Conservation (phyloP, 164 flowering plant genomes). For the Annona cherimola region DNA sequence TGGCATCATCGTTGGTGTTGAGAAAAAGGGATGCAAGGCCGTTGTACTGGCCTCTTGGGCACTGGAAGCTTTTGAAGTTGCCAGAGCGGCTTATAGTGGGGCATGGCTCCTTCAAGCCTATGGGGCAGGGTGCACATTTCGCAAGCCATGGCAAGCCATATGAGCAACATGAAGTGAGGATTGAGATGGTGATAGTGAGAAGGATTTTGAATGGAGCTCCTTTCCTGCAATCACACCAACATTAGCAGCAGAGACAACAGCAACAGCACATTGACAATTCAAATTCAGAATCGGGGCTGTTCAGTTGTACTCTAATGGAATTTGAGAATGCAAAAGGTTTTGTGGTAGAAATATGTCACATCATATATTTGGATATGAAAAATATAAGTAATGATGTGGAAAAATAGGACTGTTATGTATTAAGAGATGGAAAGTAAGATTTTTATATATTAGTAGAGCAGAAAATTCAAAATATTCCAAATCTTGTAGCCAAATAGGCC, state of each 20-base stretch:
- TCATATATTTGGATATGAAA: too few relatives aligned
- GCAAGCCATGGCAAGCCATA: slow-evolving; percentile 85
- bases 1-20: slow-evolving; percentile 88
- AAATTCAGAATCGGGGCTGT: too few relatives aligned
- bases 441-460: too few relatives aligned
- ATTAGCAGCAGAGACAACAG: not conserved
- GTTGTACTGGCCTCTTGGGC: slow-evolving; percentile 72
- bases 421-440: too few relatives aligned
- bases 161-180: slow-evolving; percentile 68
- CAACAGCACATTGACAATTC: not conserved
- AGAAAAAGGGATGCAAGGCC: slow-evolving; percentile 88
- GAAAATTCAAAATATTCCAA: too few relatives aligned
- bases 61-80: slow-evolving; percentile 77
- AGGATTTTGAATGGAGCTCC: slow-evolving; percentile 56
- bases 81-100: slow-evolving; percentile 72
- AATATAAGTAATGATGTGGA: too few relatives aligned
- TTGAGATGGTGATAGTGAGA: slow-evolving; percentile 54
- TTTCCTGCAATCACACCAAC: slow-evolving; percentile 43
- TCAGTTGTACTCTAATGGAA: too few relatives aligned
- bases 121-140: slow-evolving; percentile 76
- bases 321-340: too few relatives aligned
- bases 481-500: too few relatives aligned
- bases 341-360: too few relatives aligned
- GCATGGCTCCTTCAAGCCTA: slow-evolving; percentile 41
- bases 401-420: too few relatives aligned